Evolutionary conservation across 306 rosid genomes (phyloP).

Genomic region (Sphenostylis stenocarpa): DNA sequence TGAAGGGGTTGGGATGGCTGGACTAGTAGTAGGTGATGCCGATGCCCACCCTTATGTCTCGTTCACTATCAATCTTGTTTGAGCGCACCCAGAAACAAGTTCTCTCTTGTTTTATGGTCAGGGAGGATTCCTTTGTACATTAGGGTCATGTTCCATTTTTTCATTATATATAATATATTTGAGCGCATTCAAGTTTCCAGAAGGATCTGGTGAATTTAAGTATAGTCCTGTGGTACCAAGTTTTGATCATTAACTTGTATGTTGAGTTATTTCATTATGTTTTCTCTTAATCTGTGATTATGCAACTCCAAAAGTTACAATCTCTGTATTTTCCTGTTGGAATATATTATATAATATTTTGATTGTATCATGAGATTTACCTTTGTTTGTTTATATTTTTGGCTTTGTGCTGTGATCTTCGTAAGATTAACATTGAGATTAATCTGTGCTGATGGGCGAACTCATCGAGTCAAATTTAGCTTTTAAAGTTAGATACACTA

Average conservation of each 20-base stretch:
- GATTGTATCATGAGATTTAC: not conserved
- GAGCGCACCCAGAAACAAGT: conserved; percentile 22
- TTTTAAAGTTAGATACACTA: not conserved
- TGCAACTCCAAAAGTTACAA: not conserved
- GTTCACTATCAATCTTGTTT: conserved; percentile 69
- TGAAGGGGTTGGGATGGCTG: conserved; percentile 78
- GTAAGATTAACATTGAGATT: not conserved
- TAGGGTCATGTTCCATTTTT: conserved; percentile 33
- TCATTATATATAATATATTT: conserved; percentile 3
- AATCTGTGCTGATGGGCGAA: not conserved
- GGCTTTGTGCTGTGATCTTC: not conserved
- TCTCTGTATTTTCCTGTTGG: not conserved
- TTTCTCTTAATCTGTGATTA: conserved; percentile 2
- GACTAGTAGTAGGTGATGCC: conserved; percentile 67
- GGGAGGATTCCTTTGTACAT: conserved; percentile 48
- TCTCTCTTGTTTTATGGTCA: conserved; percentile 21
- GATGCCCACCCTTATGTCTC: conserved; percentile 79
- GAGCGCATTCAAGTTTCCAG: conserved; percentile 25
- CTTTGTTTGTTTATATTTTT: not conserved
- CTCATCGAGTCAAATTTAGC: no score
- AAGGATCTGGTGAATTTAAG: conserved; percentile 21
- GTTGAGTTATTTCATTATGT: not conserved
- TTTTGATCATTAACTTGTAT: conserved; percentile 21
- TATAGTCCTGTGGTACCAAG: not conserved
- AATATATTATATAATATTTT: not conserved